Base-by-base conservation (phyloP, 2,329 filamentous ascomycete genomes). In the Coleophoma cylindrospora region DNA sequence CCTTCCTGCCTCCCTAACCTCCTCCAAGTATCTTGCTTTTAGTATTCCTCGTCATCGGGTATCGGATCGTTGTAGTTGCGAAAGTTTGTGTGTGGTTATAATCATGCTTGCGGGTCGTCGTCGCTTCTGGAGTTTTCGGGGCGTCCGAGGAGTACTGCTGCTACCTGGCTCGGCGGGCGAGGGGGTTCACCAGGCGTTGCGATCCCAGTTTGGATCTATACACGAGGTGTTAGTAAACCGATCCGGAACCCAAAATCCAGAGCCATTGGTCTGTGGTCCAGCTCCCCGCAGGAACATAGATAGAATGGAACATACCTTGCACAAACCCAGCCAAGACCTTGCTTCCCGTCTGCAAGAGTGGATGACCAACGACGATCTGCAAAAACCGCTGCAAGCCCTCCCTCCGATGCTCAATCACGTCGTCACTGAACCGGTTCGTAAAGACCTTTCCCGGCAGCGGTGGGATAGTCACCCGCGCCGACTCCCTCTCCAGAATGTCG, bases 371-470 rank as follows among this genome's bases (percentile, higher is more conserved):
- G 11, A 99, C 94, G 66, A 97, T 97, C 80, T 94, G 91, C 66
- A 99, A 72, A 68, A 99, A 99, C 67, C 95, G 84, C 74, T 99
- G 91, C 58, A 99, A 74, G 1, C 94, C 94, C 61, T 92, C 89
- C 56, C 92, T 79, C 49, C 94, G 79, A 65, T 95, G 89, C 76
- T 97, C 94, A 68, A 99, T 99, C 64, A 99, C 92, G 68, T 96
- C 91, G 73, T 99, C 94, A 64, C 89, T 95, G 75, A 99, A 99
- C 43, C 94, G 84, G 70, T 97, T 97, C 47, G 92, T 96, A 62
- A 97, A 96, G 50, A 99, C 94, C 73, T 97, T 99, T 47, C 94
- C 94, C 0, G 94, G 94, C 56, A 99, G 74, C 5, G 94, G 92
- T 0, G 94, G 94, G 64, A 99, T 99, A 19, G 91, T 96, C 51